Evolutionary conservation across 345 rosid species (phyloP), one percentile per base, ranked within the genome.

Genomic region (Eucalyptus brandiana): DNA sequence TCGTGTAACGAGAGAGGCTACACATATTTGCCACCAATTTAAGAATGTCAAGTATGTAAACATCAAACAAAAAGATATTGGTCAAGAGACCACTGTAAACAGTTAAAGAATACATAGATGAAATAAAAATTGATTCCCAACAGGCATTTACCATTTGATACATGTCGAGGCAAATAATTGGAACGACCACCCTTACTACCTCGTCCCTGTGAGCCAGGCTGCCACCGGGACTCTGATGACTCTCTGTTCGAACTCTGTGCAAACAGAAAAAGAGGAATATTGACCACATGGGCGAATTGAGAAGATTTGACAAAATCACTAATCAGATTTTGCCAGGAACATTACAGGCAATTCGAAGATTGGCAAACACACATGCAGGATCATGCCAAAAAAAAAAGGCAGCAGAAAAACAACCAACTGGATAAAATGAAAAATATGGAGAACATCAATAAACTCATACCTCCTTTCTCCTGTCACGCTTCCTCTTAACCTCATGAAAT

Each of bases 401-500:
- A 86, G 69, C 44, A 80, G 87, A 69, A 40, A 12, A 12, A n/a
- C 72, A 9, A 34, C 80, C 50, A 32, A 19, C 51, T 47, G 87
- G 26, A 65, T 62, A 87, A 65, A 83, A 30, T 60, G 81, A 34
- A 72, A 72, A 34, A 72, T 34, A 72, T 69, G 80, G 80, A 69
- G 45, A 72, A 72, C 45, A 32, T 16, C 56, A 44, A 65, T 30
- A 88, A 53, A 44, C 10, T 83, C 89, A 47, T 93, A 96, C 99
- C 96, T 96, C 99, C 92, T 96, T 97, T 87, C 90, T 96, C 92
- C 91, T 93, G 89, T 95, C 99, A 21, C 98, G 97, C 90, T 93
- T 97, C 69, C 97, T 95, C 91, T 92, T 97, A 85, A 97, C 99
- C 94, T 95, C 99, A 87, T 91, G 97, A 91, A 97, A 97, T 86